Evolutionary conservation across 2,329 filamentous ascomycete genomes (phyloP).

Genomic region (Pseudogymnoascus sp.): DNA sequence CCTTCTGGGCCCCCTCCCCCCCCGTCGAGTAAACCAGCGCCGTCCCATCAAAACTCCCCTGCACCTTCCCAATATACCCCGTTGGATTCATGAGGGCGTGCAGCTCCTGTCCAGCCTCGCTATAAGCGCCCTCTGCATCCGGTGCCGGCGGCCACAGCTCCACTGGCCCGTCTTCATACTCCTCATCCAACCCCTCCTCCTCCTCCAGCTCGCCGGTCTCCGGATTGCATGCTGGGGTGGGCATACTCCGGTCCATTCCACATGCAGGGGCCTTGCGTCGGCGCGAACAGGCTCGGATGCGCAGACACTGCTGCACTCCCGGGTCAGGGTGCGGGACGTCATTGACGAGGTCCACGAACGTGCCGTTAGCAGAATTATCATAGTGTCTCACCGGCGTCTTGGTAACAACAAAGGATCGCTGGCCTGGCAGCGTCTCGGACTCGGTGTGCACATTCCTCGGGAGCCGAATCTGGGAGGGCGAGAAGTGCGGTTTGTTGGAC

Average conservation of each 20-base stretch:
- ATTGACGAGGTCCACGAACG: conserved; percentile 53
- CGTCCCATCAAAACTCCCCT: conserved; percentile 39
- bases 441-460: conserved; percentile 41
- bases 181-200: conserved; percentile 17
- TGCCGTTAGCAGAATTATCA: conserved; percentile 39
- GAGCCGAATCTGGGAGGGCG: conserved; percentile 29
- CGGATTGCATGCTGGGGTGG: neutral
- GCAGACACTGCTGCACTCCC: conserved; percentile 31
- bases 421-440: conserved; percentile 27
- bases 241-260: conserved; percentile 9
- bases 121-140: conserved; percentile 14
- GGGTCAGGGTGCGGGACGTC: conserved; percentile 33
- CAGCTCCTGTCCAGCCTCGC: conserved; percentile 29
- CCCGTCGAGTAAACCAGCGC: conserved; percentile 38
- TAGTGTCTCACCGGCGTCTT: conserved; percentile 49
- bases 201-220: conserved; percentile 13
- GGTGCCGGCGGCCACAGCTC: conserved; percentile 30
- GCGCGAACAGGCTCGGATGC: conserved; percentile 42
- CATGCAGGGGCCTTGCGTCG: conserved; percentile 27
- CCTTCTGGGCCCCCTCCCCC: conserved; percentile 17
- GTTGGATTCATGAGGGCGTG: conserved; percentile 34
- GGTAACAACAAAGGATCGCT: conserved; percentile 39
- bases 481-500: conserved; percentile 31
- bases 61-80: conserved; percentile 28
- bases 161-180: conserved; percentile 19